These are phyloP conservation scores for Nicotiana attenuata DNA, from an alignment of 257 asterid genomes.

Conservation along the genomic window DNA sequence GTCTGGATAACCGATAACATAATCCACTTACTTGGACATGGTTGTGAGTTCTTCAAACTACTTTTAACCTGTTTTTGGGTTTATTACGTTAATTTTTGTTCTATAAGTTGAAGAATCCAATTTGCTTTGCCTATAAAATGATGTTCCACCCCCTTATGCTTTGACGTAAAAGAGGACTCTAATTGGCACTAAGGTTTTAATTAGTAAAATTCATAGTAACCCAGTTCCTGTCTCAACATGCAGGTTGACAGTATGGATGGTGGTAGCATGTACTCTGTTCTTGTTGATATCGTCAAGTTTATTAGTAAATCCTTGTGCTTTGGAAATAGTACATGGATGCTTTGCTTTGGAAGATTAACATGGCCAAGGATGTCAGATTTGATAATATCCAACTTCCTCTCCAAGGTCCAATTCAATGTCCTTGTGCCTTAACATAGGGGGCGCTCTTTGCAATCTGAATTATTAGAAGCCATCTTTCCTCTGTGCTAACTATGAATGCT, in stretches of 20 bases:
- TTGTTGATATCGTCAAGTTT: slow-evolving; percentile 49
- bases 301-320: slow-evolving; percentile 57
- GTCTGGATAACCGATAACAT: background rate
- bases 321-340: slow-evolving; percentile 67
- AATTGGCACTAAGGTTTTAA: background rate
- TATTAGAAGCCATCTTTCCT: background rate
- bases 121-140: background rate
- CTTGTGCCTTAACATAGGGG: background rate
- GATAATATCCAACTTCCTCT: slow-evolving; percentile 78
- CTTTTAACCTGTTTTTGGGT: background rate
- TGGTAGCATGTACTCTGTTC: slow-evolving; percentile 59
- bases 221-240: slow-evolving; percentile 8
- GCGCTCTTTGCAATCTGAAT: background rate
- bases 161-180: background rate
- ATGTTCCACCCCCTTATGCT: background rate
- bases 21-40: background rate
- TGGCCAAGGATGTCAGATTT: slow-evolving; percentile 94
- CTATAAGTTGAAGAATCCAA: background rate
- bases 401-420: slow-evolving; percentile 51
- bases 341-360: slow-evolving; percentile 76
- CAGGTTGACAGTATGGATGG: slow-evolving; percentile 60
- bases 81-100: background rate
- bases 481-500: background rate
- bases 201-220: background rate
- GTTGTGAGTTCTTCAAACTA: background rate